Percentiles rank a stretch among this genome's conserved stretches.
Evolutionary conservation across 495 filamentous ascomycete genomes (phyloP).

Genomic region (Penicillium samsonianum): DNA sequence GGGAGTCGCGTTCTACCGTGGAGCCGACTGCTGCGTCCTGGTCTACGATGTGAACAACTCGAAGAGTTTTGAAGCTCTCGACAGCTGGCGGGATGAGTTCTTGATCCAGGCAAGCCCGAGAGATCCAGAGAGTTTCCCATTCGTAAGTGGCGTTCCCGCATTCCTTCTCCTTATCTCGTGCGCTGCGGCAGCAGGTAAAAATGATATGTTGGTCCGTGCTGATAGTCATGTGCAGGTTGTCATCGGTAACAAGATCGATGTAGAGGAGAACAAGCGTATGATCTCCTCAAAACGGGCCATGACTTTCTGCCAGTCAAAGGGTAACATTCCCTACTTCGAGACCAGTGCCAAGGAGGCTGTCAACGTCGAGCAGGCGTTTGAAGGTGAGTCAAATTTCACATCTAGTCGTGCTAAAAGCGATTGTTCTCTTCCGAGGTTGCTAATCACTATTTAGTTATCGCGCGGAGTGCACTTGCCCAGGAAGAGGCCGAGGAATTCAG

Average conservation of each 20-base stretch:
- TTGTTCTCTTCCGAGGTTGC: constrained; percentile 8
- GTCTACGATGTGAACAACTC: constrained; percentile 99
- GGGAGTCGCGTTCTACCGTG: constrained; percentile 96
- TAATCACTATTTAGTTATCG: constrained; percentile 69
- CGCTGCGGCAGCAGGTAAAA: neutral
- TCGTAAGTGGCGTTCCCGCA: constrained; percentile 60
- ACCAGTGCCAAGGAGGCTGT: constrained; percentile 98
- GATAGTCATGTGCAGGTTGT: constrained; percentile 61
- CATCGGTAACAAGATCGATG: constrained; percentile 98
- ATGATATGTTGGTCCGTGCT: constrained; percentile 10
- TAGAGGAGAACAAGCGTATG: constrained; percentile 95
- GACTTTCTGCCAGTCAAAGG: constrained; percentile 97
- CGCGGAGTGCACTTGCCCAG: constrained; percentile 89
- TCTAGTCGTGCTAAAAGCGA: neutral
- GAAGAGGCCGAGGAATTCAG: constrained; percentile 93
- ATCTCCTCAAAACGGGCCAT: constrained; percentile 93
- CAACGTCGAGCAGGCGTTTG: constrained; percentile 98
- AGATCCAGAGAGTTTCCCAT: constrained; percentile 97
- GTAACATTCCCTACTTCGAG: constrained; percentile 97
- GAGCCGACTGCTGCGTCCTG: constrained; percentile 97
- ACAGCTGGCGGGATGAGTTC: constrained; percentile 99
- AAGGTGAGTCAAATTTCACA: constrained; percentile 59
- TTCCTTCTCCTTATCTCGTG: neutral
- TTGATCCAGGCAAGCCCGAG: constrained; percentile 94
- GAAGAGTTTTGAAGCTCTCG: constrained; percentile 97